Conservation (phyloP, 805 yeast species). For the Teunomyces lycoperdinae region DNA sequence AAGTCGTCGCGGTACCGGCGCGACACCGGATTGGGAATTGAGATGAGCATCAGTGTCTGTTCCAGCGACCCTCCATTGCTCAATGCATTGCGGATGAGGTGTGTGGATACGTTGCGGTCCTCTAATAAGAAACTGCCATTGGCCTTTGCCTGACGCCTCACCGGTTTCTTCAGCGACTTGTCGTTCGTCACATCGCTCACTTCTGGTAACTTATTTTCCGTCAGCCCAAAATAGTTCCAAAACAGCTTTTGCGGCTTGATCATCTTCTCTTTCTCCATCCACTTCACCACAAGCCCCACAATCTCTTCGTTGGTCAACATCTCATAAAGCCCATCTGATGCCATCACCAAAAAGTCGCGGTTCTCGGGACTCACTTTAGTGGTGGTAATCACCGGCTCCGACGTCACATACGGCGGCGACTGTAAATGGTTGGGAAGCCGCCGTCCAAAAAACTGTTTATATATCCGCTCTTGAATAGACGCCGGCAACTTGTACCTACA, state of each 20-base stretch:
- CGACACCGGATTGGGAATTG: slow-evolving; percentile 88
- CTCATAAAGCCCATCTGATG: slow-evolving; percentile 92
- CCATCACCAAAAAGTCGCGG: slow-evolving; percentile 86
- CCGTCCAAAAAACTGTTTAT: slow-evolving; percentile 79
- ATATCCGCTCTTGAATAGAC: slow-evolving; percentile 69
- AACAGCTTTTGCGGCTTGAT: slow-evolving; percentile 48
- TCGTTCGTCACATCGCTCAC: slow-evolving; percentile 62
- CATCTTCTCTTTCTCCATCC: slow-evolving; percentile 80
- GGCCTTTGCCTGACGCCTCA: slow-evolving; percentile 48
- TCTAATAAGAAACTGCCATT: slow-evolving; percentile 54
- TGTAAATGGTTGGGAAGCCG: slow-evolving; percentile 66
- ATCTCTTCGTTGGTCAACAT: slow-evolving; percentile 90
- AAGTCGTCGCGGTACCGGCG: slow-evolving; percentile 93
- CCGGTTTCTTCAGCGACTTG: slow-evolving; percentile 68
- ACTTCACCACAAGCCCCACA: slow-evolving; percentile 84
- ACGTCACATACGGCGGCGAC: slow-evolving; percentile 97
- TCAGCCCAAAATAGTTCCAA: slow-evolving; percentile 43
- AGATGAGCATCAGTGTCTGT: slow-evolving; percentile 81
- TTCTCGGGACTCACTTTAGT: slow-evolving; percentile 67
- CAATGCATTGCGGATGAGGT: slow-evolving; percentile 87
- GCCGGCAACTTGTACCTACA: slow-evolving; percentile 86
- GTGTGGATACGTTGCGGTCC: slow-evolving; percentile 90
- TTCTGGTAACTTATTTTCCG: slow-evolving; percentile 54
- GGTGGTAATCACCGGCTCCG: slow-evolving; percentile 88
- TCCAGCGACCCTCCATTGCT: slow-evolving; percentile 84